A percentile compares a stretch with the other conserved stretches of the same genome.
These are phyloP conservation scores for Cucumis sativus DNA, from an alignment of 306 rosid species.

Conservation along the genomic window DNA sequence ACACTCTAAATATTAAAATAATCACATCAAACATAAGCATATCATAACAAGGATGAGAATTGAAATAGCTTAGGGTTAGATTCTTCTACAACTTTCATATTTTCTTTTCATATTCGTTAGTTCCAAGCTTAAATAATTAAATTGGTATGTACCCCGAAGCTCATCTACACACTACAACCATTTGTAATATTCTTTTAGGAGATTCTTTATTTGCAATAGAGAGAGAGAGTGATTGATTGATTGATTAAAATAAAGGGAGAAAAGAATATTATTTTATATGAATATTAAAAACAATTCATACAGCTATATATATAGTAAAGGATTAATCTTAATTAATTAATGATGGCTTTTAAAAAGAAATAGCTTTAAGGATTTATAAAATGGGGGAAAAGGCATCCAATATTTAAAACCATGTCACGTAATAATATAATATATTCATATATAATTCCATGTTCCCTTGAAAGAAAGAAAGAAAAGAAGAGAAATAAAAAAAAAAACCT, in stretches of 20 bases:
- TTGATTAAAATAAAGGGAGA: neutral
- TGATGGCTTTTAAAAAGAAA: neutral
- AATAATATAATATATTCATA: neutral
- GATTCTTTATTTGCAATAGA: neutral
- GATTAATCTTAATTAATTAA: neutral
- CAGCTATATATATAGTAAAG: neutral
- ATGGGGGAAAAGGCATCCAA: neutral
- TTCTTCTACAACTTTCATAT: too few relatives aligned
- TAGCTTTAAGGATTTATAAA: neutral
- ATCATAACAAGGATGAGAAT: too few relatives aligned
- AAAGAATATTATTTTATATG: neutral
- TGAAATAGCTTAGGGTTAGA: neutral
- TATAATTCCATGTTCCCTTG: neutral
- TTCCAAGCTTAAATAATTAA: neutral
- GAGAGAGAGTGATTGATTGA: neutral
- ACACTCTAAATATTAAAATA: too few relatives aligned
- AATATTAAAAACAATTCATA: neutral
- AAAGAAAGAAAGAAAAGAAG: neutral
- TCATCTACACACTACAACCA: neutral
- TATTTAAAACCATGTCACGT: neutral
- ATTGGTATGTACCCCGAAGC: neutral
- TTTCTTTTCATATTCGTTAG: neutral
- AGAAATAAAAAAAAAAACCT: neutral
- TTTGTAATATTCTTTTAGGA: neutral
- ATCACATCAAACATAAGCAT: too few relatives aligned